phyloP scores from a whole-genome alignment of 805 yeast species.

The Myxozyma melibiosi region DNA sequence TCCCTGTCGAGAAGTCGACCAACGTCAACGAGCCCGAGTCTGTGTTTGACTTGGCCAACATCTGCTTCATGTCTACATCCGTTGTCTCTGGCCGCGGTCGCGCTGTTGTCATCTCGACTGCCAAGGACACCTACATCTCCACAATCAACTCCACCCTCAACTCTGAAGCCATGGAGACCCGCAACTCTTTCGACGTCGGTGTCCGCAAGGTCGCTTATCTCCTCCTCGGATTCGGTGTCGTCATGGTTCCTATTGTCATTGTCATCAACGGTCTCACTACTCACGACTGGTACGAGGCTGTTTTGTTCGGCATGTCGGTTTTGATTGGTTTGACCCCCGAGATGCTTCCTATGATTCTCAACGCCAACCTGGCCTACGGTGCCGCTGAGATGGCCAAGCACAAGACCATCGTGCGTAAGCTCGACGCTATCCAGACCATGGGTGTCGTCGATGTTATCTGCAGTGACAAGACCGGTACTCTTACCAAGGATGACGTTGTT shows the following conservation, averaged over 20 bases:
- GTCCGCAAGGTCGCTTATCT: slow-evolving; percentile 33
- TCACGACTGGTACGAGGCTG: slow-evolving; percentile 32
- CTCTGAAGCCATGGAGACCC: slow-evolving; percentile 34
- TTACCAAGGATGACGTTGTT: slow-evolving; percentile 45
- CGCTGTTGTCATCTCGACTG: slow-evolving; percentile 31
- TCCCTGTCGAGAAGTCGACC: slow-evolving; percentile 31
- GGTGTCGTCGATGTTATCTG: slow-evolving; percentile 61
- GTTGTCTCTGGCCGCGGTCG: slow-evolving; percentile 34
- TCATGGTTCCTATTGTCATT: slow-evolving; percentile 34
- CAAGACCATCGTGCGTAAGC: slow-evolving; percentile 33
- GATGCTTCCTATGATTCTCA: slow-evolving; percentile 34
- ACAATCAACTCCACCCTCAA: slow-evolving; percentile 35
- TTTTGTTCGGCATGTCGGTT: slow-evolving; percentile 33
- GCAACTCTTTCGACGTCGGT: slow-evolving; percentile 33
- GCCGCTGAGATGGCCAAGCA: slow-evolving; percentile 35
- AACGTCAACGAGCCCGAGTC: slow-evolving; percentile 27
- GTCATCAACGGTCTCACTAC: slow-evolving; percentile 34
- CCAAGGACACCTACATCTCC: slow-evolving; percentile 30
- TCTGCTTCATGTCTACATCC: slow-evolving; percentile 32
- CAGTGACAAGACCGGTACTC: slow-evolving; percentile 53
- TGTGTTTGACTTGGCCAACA: slow-evolving; percentile 29
- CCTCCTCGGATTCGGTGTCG: slow-evolving; percentile 31
- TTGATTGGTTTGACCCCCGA: slow-evolving; percentile 33
- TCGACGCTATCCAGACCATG: slow-evolving; percentile 48
- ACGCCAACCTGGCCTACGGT: slow-evolving; percentile 33